Evolutionary conservation across 2,329 filamentous ascomycete genomes (phyloP).

Genomic region (Byssoonygena ceratinophila): DNA sequence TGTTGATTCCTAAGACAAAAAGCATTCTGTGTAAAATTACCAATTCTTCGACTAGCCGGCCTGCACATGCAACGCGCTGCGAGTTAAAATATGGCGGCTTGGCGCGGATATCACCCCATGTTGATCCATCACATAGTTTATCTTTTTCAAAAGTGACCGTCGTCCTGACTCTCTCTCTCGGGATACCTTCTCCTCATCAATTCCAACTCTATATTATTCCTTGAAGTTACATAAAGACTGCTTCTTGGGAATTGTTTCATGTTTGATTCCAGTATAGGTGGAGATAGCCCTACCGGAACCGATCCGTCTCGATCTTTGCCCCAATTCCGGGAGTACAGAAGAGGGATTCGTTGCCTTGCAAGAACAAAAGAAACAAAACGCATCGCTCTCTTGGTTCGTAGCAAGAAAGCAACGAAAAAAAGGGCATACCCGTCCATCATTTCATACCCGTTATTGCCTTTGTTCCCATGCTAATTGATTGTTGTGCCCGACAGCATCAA

Average conservation of each 20-base stretch:
- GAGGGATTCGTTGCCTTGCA: neutral
- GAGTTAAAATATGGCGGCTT: constrained; percentile 7
- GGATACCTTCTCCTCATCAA: neutral
- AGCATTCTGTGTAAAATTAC: too few species aligned
- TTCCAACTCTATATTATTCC: too few species aligned
- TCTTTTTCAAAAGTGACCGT: neutral
- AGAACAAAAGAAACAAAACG: neutral
- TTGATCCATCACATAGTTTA: constrained; percentile 1
- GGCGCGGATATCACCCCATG: neutral
- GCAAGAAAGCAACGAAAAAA: too few species aligned
- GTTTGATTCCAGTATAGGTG: neutral
- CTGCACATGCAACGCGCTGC: neutral
- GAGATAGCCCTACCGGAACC: neutral
- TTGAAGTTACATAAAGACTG: too few species aligned
- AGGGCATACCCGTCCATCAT: too few species aligned
- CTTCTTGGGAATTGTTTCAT: neutral
- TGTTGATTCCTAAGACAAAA: too few species aligned
- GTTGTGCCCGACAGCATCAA: too few species aligned
- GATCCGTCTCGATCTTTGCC: neutral
- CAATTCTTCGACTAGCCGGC: too few species aligned
- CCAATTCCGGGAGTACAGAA: too few species aligned
- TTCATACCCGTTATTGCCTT: too few species aligned
- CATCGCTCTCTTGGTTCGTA: neutral
- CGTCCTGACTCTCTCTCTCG: too few species aligned
- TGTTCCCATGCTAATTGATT: too few species aligned